Base-by-base conservation (phyloP, 2,329 filamentous ascomycete species). In the Macrophomina phaseolina region DNA sequence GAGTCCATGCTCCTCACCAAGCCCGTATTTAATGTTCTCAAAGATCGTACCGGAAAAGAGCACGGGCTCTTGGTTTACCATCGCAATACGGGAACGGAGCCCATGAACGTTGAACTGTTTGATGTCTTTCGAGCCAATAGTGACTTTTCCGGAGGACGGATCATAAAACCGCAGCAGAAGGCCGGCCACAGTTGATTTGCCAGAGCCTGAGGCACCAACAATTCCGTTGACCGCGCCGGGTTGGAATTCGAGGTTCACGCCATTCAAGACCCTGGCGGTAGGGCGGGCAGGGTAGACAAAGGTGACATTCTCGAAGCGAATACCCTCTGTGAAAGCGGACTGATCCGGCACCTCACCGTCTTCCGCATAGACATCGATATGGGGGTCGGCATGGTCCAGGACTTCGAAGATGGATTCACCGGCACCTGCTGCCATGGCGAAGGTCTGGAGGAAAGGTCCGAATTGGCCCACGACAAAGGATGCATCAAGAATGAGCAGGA, bases 391-490 rank as follows among this genome's bases (percentile, higher is more conserved):
- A 55, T 80, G 76, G 36, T 84, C 78, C 7, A 84, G 70, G 4
- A 85, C 75, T 16, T 79, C 76, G 23, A 81, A 76, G 23, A 85
- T 80, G 38, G 79, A 76, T 52, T 80, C 77, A 12, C 82, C 81
- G 4, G 83, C 81, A 1, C 86, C 82, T 2, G 86, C 82, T 0
- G 88, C 87, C 38, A 79, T 78, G 74, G 79, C 81, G 73, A 81
- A 86, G 71, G 74, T 83, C 75, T 88, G 86, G 14, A 91, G 77
- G 58, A 90, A 83, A 0, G 89, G 89, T 0, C 87, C 87, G 60
- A 90, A 86, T 63, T 85, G 84, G 36, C 88, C 87, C 30, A 90
- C 81, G 40, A 90, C 83, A 58, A 90, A 85, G 8, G 87, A 87
- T 32, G 87, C 86, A 69, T 90, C 88, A 1, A 90, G 81, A 11